Conservation (phyloP, 2,329 filamentous ascomycete genomes). For the Colletotrichum sp. region DNA sequence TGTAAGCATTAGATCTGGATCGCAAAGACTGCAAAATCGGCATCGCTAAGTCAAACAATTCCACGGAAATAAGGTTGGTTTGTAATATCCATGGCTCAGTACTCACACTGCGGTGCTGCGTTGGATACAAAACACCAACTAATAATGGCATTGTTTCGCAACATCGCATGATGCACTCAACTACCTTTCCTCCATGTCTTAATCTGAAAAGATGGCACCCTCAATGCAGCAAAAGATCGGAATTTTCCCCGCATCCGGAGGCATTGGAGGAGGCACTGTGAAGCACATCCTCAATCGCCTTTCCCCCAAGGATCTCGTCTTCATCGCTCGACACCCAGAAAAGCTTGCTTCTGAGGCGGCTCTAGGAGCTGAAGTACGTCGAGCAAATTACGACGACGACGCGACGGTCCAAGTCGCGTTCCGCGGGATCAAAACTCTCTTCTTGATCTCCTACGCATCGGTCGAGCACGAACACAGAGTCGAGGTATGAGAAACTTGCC, state of each 20-base stretch:
- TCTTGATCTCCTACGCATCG: not conserved
- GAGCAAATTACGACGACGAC: not conserved
- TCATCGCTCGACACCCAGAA: not conserved
- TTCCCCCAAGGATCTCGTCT: not conserved
- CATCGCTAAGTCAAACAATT: not conserved
- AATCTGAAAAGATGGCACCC: not conserved
- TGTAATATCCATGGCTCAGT: not conserved
- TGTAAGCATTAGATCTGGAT: not conserved
- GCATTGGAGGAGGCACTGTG: not conserved
- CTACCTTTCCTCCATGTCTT: not conserved
- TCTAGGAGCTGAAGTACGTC: not conserved
- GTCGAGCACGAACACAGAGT: not conserved
- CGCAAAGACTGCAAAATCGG: not conserved
- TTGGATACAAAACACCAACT: not conserved
- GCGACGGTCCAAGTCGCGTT: not conserved
- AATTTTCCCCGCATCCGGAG: not conserved
- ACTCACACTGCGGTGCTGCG: not conserved
- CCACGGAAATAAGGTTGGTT: not conserved
- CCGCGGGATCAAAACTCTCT: not conserved
- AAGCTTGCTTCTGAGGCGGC: not conserved
- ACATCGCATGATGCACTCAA: not conserved
- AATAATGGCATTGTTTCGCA: not conserved
- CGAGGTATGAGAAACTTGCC: not conserved
- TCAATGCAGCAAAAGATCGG: not conserved
- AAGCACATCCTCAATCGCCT: not conserved